Evolutionary conservation across 805 yeast species (phyloP).

Genomic region (Zygoascus biomembranicola): DNA sequence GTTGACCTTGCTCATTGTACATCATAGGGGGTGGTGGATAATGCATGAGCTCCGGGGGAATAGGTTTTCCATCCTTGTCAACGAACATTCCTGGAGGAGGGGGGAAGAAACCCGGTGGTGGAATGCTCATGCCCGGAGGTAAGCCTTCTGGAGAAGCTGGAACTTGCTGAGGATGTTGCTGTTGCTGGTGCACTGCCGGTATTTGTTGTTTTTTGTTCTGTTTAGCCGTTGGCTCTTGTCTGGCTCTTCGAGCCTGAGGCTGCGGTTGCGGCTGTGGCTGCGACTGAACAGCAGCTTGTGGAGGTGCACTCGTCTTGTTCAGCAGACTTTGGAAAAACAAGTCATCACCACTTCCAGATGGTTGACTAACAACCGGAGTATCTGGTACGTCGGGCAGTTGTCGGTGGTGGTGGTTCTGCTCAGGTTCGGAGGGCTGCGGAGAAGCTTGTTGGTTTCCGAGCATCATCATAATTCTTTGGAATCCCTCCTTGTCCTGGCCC

Average conservation of each 20-base stretch:
- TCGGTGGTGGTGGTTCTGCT: conserved; percentile 2
- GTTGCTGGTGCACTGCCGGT: conserved; percentile 1
- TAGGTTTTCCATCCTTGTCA: conserved; percentile 13
- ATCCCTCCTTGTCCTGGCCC: conserved; percentile 25
- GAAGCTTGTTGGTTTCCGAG: conserved; percentile 14
- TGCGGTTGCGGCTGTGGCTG: not conserved
- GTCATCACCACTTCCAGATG: conserved; percentile 11
- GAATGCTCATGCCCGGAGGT: conserved; percentile 5
- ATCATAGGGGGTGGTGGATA: conserved; percentile 9
- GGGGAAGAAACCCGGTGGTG: conserved; percentile 3
- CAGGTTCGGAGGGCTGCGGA: not conserved
- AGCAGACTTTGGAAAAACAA: conserved; percentile 19
- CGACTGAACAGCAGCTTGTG: not conserved
- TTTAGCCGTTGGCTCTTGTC: not conserved
- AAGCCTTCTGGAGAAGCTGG: conserved; percentile 5
- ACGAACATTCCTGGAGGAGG: conserved; percentile 16
- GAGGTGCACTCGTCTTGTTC: conserved; percentile 14
- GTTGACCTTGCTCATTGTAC: not conserved
- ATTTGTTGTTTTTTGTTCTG: not conserved
- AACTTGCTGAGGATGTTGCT: not conserved
- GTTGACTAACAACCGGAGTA: not conserved
- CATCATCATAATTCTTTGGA: conserved; percentile 25
- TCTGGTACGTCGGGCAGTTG: conserved; percentile 1
- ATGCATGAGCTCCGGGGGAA: conserved; percentile 10
- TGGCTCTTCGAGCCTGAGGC: not conserved